phyloP scores from a whole-genome alignment of 2,329 filamentous ascomycete genomes.

The Keithomyces neogunnii region DNA sequence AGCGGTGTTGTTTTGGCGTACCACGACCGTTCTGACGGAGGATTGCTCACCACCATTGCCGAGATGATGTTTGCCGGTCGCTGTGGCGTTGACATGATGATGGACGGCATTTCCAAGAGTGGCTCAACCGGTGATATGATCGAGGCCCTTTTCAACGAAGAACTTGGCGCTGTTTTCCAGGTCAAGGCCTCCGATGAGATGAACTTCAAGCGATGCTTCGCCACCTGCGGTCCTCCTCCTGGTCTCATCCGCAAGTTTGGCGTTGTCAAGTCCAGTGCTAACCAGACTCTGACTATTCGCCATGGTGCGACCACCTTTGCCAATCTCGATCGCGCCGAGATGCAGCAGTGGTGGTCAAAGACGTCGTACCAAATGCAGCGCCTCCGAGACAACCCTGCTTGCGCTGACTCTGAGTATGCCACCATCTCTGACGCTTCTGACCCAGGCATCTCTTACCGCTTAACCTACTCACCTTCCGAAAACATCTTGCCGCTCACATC shows the following conservation, averaged over 20 bases:
- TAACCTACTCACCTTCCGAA: conserved; percentile 73
- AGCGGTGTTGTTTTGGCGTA: conserved; percentile 71
- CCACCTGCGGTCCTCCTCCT: conserved; percentile 75
- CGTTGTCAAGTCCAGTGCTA: conserved; percentile 56
- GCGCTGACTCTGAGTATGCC: conserved; percentile 75
- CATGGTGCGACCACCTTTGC: conserved; percentile 62
- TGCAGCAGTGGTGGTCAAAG: conserved; percentile 82
- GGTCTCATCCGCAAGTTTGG: conserved; percentile 81
- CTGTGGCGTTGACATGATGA: conserved; percentile 75
- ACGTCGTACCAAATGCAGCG: conserved; percentile 91
- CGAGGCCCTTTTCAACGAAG: conserved; percentile 86
- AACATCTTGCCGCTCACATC: conserved; percentile 55
- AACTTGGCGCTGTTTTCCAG: conserved; percentile 93
- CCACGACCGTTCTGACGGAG: conserved; percentile 90
- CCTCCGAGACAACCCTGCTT: conserved; percentile 78
- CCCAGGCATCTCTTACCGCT: conserved; percentile 75
- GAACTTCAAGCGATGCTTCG: conserved; percentile 82
- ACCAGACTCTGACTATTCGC: conserved; percentile 70
- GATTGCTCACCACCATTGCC: conserved; percentile 78
- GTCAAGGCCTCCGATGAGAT: conserved; percentile 76
- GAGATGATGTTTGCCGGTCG: conserved; percentile 99
- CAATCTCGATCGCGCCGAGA: conserved; percentile 57
- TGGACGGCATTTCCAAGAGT: conserved; percentile 63
- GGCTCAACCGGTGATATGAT: conserved; percentile 57
- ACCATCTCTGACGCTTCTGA: conserved; percentile 67